Conservation (phyloP, 1,139 yeast species). For the Kluyveromyces sp. region DNA sequence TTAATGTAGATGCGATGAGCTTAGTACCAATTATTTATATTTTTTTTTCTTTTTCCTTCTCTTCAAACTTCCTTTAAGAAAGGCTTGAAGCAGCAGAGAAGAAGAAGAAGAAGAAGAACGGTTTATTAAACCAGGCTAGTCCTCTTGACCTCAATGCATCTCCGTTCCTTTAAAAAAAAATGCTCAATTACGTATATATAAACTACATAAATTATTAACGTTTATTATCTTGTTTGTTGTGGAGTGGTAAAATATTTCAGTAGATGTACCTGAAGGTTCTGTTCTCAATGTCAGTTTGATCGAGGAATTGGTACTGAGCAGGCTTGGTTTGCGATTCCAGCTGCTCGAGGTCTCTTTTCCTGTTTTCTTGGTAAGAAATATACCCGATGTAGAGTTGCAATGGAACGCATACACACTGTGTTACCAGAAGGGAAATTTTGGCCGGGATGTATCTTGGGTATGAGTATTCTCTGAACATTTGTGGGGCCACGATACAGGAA, state of each 20-base stretch:
- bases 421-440: slow-evolving; percentile 39
- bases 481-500: slow-evolving; percentile 69
- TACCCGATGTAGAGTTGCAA: slow-evolving; percentile 33
- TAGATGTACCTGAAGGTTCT: slow-evolving; percentile 49
- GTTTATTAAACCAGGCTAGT: too few relatives aligned
- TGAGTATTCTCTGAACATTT: slow-evolving; percentile 46
- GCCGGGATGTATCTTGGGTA: slow-evolving; percentile 49
- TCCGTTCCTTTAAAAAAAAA: background rate
- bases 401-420: slow-evolving; percentile 34
- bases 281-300: slow-evolving; percentile 60
- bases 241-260: slow-evolving; percentile 6
- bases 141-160: too few relatives aligned
- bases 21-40: too few relatives aligned
- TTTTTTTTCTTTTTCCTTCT: too few relatives aligned
- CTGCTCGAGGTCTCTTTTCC: slow-evolving; percentile 34
- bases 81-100: too few relatives aligned
- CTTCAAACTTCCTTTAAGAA: too few relatives aligned
- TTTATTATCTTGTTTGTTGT: background rate
- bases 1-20: too few relatives aligned
- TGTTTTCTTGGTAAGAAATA: slow-evolving; percentile 35
- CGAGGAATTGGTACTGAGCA: slow-evolving; percentile 46
- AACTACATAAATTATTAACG: too few relatives aligned
- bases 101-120: too few relatives aligned
- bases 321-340: background rate
- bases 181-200: background rate